These are phyloP conservation scores for Balakata baccata DNA, from an alignment of 345 rosid species.

Conservation along the genomic window DNA sequence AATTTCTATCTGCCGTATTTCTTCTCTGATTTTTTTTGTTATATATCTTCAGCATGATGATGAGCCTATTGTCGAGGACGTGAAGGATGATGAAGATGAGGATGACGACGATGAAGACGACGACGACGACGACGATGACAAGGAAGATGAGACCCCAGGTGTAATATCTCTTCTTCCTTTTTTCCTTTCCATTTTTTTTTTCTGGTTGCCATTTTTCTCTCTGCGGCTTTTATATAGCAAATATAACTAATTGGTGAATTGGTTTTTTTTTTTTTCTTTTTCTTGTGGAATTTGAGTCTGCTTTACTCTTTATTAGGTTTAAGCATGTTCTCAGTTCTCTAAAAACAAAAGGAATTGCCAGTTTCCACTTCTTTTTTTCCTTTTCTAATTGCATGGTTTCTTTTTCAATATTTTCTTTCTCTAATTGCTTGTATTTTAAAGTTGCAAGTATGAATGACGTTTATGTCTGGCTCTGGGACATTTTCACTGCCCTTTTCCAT, in stretches of 20 bases:
- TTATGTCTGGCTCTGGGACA: background rate
- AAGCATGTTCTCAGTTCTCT: too few species aligned
- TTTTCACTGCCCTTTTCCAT: too few species aligned
- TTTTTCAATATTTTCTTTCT: background rate
- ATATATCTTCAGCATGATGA: constrained; percentile 31
- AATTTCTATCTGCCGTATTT: background rate
- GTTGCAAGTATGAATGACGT: background rate
- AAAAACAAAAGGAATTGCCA: background rate
- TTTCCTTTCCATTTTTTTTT: too few species aligned
- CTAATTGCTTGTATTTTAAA: background rate
- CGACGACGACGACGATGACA: constrained; percentile 65
- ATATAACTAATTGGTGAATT: background rate
- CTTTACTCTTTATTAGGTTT: background rate
- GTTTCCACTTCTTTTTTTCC: background rate
- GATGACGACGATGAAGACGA: constrained; percentile 71
- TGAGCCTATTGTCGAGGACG: constrained; percentile 63
- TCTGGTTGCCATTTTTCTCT: background rate
- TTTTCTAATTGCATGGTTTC: background rate
- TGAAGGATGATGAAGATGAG: constrained; percentile 58
- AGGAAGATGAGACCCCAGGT: constrained; percentile 63
- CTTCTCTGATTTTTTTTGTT: background rate
- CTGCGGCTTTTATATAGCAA: background rate
- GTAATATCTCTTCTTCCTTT: background rate
- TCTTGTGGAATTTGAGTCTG: background rate
- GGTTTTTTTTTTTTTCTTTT: background rate